phyloP scores from a whole-genome alignment of 1,139 yeast species.

The Eremothecium gossypii region DNA sequence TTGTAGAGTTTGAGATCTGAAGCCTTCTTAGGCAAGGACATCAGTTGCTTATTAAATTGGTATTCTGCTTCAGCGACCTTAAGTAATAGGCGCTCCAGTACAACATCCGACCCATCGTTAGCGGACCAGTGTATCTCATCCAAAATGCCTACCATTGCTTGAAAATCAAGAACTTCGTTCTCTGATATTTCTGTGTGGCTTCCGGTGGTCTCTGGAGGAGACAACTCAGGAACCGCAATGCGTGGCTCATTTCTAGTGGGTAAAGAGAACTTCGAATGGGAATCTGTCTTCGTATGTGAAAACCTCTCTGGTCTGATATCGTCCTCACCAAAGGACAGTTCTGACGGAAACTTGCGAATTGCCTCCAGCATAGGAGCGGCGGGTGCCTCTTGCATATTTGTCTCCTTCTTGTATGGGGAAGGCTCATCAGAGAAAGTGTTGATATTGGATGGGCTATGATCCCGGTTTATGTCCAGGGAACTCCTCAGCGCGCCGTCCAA shows the following conservation, averaged over 20 bases:
- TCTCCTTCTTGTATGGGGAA: not conserved
- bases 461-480: not conserved
- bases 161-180: constrained; percentile 16
- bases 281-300: constrained; percentile 8
- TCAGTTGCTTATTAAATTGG: constrained; percentile 37
- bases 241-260: no score
- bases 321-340: no score
- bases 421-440: not conserved
- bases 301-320: no score
- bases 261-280: constrained; percentile 16
- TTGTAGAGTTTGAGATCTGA: constrained; percentile 38
- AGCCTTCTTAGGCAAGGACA: constrained; percentile 33
- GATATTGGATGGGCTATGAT: not conserved
- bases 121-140: constrained; percentile 70
- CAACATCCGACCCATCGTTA: constrained; percentile 48
- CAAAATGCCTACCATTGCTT: constrained; percentile 38
- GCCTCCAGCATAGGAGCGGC: not conserved
- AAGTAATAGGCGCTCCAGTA: constrained; percentile 47
- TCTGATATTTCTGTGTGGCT: not conserved
- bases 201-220: no score
- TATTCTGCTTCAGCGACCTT: constrained; percentile 45
- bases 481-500: not conserved
- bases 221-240: no score
- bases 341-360: no score
- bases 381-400: not conserved